Evolutionary conservation across 139 green algal genomes (phyloP), one percentile per base, ranked within the genome.

Genomic region (Microglena sp.): DNA sequence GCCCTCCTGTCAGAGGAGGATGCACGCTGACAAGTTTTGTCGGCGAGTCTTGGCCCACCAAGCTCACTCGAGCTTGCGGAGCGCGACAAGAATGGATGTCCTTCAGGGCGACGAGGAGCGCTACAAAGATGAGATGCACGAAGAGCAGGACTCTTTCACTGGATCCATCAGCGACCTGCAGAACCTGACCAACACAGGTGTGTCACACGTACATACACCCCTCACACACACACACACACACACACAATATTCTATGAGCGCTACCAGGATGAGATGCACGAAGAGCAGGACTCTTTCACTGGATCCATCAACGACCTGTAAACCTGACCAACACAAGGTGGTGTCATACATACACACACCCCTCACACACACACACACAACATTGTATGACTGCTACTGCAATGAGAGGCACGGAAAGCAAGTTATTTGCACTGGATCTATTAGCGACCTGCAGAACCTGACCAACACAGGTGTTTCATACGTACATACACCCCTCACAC

Each of bases 251-350:
- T n/a, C n/a, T n/a, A n/a, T n/a, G n/a, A n/a, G n/a, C n/a, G n/a
- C n/a, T 89, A 85, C 75, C 66, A 83, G 61, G 66, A 84, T 1
- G 84, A 86, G 44, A 83, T 90, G 87, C 7, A 64, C 11, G 60
- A 55, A 2, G 78, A 86, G 68, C 87, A 92, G 73, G 77, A 83
- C 24, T 65, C 45, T 18, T 93, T 93, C 70, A 28, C 50, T 2
- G 72, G 67, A 34, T 74, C 35, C 30, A 57, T 86, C 28, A 67
- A 64, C 18, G 71, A 72, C 36, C 69, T 89, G 66, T 44, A 75
- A 45, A 60, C 58, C 57, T 34, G 22, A n/a, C n/a, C n/a, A n/a
- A n/a, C n/a, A n/a, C n/a, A n/a, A n/a, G n/a, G n/a, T n/a, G n/a
- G n/a, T n/a, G n/a, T n/a, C n/a, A n/a, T n/a, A n/a, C n/a, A n/a